Percentiles rank a stretch among this genome's conserved stretches.
These are phyloP conservation scores for Lepidium africanum DNA, from an alignment of 345 rosid species.

Conservation along the genomic window DNA sequence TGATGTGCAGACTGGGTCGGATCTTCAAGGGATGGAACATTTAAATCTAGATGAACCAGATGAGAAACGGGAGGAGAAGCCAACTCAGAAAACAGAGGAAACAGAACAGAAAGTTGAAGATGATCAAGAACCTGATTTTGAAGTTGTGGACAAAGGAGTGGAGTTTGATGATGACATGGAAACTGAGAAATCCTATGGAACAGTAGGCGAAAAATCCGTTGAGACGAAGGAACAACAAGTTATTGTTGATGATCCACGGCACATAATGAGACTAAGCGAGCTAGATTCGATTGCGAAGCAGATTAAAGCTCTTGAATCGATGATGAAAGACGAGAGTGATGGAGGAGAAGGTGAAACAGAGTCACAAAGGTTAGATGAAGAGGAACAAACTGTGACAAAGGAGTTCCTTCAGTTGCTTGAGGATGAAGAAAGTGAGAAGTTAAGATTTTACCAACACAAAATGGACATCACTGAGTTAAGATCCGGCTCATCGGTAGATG, in stretches of 20 bases:
- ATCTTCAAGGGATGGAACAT: constrained; percentile 75
- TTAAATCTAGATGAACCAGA: constrained; percentile 81
- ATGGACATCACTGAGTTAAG: constrained; percentile 43
- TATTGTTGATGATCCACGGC: constrained; percentile 52
- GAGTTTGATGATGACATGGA: constrained; percentile 60
- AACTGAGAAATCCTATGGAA: constrained; percentile 42
- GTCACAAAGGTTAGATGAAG: constrained; percentile 66
- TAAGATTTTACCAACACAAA: constrained; percentile 36
- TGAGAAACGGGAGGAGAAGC: constrained; percentile 29
- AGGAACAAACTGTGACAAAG: constrained; percentile 72
- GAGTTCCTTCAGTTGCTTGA: constrained; percentile 91
- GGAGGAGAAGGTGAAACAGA: constrained; percentile 38
- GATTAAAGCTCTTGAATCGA: constrained; percentile 86
- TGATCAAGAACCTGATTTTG: constrained; percentile 74
- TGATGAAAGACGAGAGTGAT: constrained; percentile 52
- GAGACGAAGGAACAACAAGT: constrained; percentile 51
- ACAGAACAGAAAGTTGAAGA: constrained; percentile 49
- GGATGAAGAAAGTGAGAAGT: constrained; percentile 40
- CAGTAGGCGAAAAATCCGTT: constrained; percentile 31
- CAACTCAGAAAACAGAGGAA: constrained; percentile 40
- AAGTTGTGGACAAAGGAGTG: constrained; percentile 82
- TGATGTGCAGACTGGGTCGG: constrained; percentile 28
- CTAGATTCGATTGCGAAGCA: constrained; percentile 85
- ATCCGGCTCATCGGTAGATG: constrained; percentile 32
- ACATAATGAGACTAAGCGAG: constrained; percentile 55